Percentiles rank a stretch among this genome's conserved stretches.
Evolutionary conservation across 2,329 filamentous ascomycete species (phyloP).

Genomic region (Hypoxylon sp.): DNA sequence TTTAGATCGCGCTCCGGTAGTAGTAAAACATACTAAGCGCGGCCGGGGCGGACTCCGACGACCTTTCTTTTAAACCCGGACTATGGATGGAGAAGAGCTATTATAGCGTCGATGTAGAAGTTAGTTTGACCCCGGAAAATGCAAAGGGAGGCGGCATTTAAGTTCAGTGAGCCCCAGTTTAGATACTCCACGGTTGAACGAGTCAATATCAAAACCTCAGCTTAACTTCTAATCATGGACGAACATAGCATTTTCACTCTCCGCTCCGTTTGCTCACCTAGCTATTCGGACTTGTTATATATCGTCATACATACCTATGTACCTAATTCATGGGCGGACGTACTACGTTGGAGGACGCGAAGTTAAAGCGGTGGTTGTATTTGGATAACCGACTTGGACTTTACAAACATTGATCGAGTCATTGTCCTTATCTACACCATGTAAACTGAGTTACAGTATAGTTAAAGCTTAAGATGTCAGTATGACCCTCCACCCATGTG

Average conservation of each 20-base stretch:
- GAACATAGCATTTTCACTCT: too few relatives aligned
- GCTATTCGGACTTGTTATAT: neutral
- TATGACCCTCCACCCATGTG: too few relatives aligned
- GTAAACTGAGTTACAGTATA: neutral
- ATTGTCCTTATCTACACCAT: neutral
- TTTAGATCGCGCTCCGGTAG: neutral
- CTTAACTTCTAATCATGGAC: neutral
- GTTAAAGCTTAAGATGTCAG: too few relatives aligned
- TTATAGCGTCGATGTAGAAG: neutral
- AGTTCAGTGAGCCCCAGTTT: neutral
- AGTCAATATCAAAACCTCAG: constrained; percentile 1
- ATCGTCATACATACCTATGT: neutral
- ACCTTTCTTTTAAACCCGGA: neutral
- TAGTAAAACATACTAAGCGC: neutral
- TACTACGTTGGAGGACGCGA: neutral
- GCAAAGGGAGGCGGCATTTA: neutral
- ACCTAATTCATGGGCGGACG: neutral
- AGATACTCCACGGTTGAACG: neutral
- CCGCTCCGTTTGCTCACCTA: too few relatives aligned
- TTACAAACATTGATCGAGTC: neutral
- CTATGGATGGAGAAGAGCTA: neutral
- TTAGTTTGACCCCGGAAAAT: neutral
- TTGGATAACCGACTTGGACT: neutral
- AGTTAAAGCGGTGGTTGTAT: neutral
- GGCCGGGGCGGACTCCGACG: neutral